Evolutionary conservation across 768 basidiomycete species (phyloP).

Genomic region (Cystoderma amianthinum): DNA sequence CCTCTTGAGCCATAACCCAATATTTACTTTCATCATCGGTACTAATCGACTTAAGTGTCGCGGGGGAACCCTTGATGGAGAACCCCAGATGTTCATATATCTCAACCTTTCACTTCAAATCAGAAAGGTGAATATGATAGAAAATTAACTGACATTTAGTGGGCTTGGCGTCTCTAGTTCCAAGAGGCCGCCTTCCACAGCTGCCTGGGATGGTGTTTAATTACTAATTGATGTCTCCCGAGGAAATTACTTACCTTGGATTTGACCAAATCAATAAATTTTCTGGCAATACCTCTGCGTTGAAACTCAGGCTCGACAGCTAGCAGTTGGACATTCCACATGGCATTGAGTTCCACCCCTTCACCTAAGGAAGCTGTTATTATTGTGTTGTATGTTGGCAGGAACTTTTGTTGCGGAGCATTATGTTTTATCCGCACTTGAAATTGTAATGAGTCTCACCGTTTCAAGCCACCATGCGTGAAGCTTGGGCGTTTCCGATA

Average conservation of each 20-base stretch:
- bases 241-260: conserved; percentile 1
- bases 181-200: conserved; percentile 1
- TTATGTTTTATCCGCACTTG: neutral
- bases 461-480: neutral
- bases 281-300: conserved; percentile 5
- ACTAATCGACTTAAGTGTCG: neutral
- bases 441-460: neutral
- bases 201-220: neutral
- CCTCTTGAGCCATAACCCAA: neutral
- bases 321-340: conserved; percentile 9
- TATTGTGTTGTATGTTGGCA: neutral
- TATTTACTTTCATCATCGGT: neutral
- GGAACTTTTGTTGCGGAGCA: neutral
- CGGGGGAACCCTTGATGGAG: neutral
- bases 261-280: conserved; percentile 5
- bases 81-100: neutral
- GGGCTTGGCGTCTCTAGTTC: neutral
- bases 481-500: neutral
- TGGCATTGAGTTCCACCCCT: neutral
- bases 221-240: neutral
- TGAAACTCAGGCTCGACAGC: conserved; percentile 9
- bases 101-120: neutral
- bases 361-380: neutral
- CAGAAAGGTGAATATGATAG: neutral
- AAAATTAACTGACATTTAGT: neutral